These are phyloP conservation scores for Cercospora berteroae DNA, from an alignment of 2,329 filamentous ascomycete species.

Conservation along the genomic window DNA sequence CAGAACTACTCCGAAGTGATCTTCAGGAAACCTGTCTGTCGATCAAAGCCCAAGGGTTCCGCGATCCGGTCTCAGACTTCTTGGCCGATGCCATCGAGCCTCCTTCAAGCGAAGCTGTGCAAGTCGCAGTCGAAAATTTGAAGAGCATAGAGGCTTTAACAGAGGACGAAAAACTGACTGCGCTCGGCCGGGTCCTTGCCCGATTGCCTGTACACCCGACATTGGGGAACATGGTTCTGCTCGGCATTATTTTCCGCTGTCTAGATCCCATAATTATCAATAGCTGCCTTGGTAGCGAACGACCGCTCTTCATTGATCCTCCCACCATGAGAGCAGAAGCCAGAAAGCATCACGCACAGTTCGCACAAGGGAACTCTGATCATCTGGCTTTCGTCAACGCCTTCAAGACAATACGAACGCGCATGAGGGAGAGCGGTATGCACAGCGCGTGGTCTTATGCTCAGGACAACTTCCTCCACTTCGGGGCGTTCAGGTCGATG, in stretches of 20 bases:
- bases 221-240: conserved; percentile 51
- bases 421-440: conserved; percentile 35
- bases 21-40: conserved; percentile 48
- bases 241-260: conserved; percentile 54
- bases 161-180: conserved; percentile 44
- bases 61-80: conserved; percentile 43
- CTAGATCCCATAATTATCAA: conserved; percentile 52
- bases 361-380: conserved; percentile 45
- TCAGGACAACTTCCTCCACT: conserved; percentile 38
- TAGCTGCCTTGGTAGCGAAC: conserved; percentile 38
- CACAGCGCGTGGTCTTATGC: conserved; percentile 35
- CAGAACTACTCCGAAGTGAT: conserved; percentile 47
- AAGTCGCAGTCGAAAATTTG: conserved; percentile 42
- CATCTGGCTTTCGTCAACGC: conserved; percentile 49
- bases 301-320: conserved; percentile 39
- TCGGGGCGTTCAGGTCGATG: conserved; percentile 39
- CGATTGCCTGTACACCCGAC: conserved; percentile 44
- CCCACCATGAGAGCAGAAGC: conserved; percentile 30
- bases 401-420: conserved; percentile 41
- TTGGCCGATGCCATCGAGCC: conserved; percentile 48
- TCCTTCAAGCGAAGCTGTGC: conserved; percentile 41
- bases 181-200: conserved; percentile 48
- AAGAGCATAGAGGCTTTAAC: conserved; percentile 46
- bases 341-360: conserved; percentile 32
- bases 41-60: conserved; percentile 43